Evolutionary conservation across 2,329 filamentous ascomycete genomes (phyloP).

Genomic region (Malbranchea zuffiana): DNA sequence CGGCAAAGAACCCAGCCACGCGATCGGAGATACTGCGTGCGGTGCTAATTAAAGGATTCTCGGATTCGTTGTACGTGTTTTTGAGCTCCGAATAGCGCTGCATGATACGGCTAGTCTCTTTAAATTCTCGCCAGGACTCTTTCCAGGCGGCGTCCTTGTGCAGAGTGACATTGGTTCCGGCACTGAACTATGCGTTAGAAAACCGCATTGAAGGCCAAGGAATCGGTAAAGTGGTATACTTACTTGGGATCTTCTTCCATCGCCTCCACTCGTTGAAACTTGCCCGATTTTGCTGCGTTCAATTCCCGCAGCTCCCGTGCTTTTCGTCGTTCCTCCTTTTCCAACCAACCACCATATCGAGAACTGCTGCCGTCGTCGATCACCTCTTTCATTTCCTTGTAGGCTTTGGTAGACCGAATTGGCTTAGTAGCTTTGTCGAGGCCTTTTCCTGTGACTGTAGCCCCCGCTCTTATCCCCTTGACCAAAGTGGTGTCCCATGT

Average conservation of each 20-base stretch:
- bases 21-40: conserved; percentile 89
- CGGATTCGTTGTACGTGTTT: conserved; percentile 84
- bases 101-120: conserved; percentile 76
- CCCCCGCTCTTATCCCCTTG: conserved; percentile 79
- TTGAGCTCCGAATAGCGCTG: conserved; percentile 81
- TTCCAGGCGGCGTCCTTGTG: conserved; percentile 98
- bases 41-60: conserved; percentile 88
- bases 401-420: conserved; percentile 87
- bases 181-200: conserved; percentile 45
- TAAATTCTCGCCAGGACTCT: conserved; percentile 95
- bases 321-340: conserved; percentile 84
- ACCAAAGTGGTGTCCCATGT: conserved; percentile 94
- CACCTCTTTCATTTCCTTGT: conserved; percentile 82
- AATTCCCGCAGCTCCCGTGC: conserved; percentile 62
- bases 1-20: conserved; percentile 90
- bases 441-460: conserved; percentile 71
- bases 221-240: conserved; percentile 26
- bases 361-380: conserved; percentile 97
- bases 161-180: conserved; percentile 83
- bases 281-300: conserved; percentile 46
- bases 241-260: conserved; percentile 81
- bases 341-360: conserved; percentile 89
- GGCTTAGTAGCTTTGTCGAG: conserved; percentile 93
- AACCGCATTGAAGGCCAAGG: conserved; percentile 19
- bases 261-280: conserved; percentile 44